Percentiles rank a stretch among this genome's conserved stretches.
phyloP scores from a whole-genome alignment of 139 green algal genomes.

The Trebouxia sp. region DNA sequence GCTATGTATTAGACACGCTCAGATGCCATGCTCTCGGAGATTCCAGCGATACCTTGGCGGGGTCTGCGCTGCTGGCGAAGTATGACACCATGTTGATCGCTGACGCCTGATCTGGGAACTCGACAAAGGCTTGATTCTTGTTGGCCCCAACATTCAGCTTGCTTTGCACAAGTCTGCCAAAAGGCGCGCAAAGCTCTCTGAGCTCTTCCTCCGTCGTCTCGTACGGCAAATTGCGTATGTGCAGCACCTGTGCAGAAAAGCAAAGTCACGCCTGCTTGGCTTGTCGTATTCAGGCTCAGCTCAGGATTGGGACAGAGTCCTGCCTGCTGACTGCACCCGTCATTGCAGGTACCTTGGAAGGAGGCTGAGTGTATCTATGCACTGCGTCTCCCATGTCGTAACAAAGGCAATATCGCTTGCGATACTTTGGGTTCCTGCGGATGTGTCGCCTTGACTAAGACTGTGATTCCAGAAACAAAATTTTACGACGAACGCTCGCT shows the following conservation, averaged over 20 bases:
- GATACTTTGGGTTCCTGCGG: too few relatives aligned
- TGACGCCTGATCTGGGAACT: constrained; percentile 61
- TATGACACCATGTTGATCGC: constrained; percentile 68
- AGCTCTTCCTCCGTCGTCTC: constrained; percentile 65
- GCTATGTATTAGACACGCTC: too few relatives aligned
- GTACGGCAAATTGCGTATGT: constrained; percentile 73
- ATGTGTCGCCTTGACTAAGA: too few relatives aligned
- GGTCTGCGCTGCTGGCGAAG: constrained; percentile 57
- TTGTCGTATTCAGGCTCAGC: not conserved
- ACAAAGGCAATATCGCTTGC: too few relatives aligned
- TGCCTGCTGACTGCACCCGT: not conserved
- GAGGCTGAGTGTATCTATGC: constrained; percentile 35
- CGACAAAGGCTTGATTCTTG: constrained; percentile 74
- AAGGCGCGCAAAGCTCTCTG: constrained; percentile 55
- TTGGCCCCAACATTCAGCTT: constrained; percentile 68
- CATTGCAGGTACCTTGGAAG: constrained; percentile 31
- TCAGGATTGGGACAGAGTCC: not conserved
- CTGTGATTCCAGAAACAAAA: too few relatives aligned
- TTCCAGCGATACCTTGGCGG: constrained; percentile 49
- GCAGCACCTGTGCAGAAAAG: constrained; percentile 57
- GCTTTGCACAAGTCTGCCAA: constrained; percentile 58
- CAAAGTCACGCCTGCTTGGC: not conserved
- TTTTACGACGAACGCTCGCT: too few relatives aligned
- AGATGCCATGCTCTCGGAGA: too few relatives aligned
- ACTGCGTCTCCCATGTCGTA: constrained; percentile 15